These are phyloP conservation scores for Seiridium cupressi DNA, from an alignment of 2,329 filamentous ascomycete genomes.

Conservation along the genomic window DNA sequence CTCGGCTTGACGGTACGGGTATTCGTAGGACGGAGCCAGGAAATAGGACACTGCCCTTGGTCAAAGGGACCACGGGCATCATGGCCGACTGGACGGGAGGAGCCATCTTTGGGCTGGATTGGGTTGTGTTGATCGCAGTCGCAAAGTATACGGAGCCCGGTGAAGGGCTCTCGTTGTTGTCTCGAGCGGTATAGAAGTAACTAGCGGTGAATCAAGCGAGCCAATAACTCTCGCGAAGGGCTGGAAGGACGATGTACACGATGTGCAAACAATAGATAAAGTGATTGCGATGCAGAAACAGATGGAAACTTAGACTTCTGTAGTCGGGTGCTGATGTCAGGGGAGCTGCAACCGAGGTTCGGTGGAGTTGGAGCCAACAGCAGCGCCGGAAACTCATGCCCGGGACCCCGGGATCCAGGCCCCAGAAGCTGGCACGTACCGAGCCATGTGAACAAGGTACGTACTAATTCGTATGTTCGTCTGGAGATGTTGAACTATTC, in stretches of 20 bases:
- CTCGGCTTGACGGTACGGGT: slow-evolving; percentile 72
- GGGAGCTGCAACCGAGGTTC: background rate
- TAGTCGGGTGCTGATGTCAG: slow-evolving; percentile 6
- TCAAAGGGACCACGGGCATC: slow-evolving; percentile 79
- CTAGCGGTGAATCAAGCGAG: no score
- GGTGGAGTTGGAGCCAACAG: background rate
- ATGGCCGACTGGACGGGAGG: slow-evolving; percentile 35
- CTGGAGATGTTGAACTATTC: no score
- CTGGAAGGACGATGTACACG: background rate
- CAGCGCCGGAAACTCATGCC: background rate
- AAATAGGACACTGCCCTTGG: slow-evolving; percentile 76
- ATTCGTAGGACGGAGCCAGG: slow-evolving; percentile 85
- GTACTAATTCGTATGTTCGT: no score
- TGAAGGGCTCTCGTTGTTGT: background rate
- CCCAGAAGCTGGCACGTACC: no score
- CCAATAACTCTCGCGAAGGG: background rate
- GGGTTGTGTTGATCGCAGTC: background rate
- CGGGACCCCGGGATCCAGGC: background rate
- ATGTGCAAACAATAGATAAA: background rate
- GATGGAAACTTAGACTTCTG: background rate
- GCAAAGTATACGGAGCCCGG: background rate
- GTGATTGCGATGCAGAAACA: background rate
- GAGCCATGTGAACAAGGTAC: no score
- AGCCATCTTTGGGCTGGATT: slow-evolving; percentile 22
- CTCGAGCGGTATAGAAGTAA: no score